These are phyloP conservation scores for Croton laevigatus DNA, from an alignment of 441 rosid species.

Conservation along the genomic window DNA sequence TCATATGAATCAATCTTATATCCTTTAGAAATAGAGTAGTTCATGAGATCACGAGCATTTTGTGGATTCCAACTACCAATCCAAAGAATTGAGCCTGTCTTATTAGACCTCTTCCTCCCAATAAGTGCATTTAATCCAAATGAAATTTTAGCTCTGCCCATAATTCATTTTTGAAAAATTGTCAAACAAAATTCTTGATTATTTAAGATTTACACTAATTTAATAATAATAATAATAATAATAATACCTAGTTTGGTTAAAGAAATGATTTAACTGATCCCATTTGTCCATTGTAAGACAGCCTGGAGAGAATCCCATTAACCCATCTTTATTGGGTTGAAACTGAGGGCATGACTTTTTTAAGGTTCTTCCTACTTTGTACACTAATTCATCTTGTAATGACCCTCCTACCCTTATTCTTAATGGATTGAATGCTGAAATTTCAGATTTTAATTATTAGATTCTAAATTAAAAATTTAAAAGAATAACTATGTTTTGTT, in stretches of 20 bases:
- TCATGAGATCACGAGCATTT: slow-evolving; percentile 47
- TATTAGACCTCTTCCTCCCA: slow-evolving; percentile 30
- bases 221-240: too few species aligned
- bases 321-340: slow-evolving; percentile 14
- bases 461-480: too few species aligned
- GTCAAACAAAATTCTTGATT: too few species aligned
- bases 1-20: slow-evolving; percentile 61
- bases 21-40: slow-evolving; percentile 43
- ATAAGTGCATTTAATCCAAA: slow-evolving; percentile 52
- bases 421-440: slow-evolving; percentile 46
- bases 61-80: slow-evolving; percentile 40
- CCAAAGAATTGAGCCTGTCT: slow-evolving; percentile 23
- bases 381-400: slow-evolving; percentile 50
- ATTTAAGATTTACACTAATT: too few species aligned
- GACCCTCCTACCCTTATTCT: slow-evolving; percentile 70
- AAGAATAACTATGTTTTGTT: neutral
- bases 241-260: slow-evolving; percentile 46
- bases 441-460: neutral
- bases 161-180: too few species aligned
- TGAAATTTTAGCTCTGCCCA: slow-evolving; percentile 38
- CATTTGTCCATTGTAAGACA: slow-evolving; percentile 49
- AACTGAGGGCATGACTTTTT: slow-evolving; percentile 31
- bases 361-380: slow-evolving; percentile 29
- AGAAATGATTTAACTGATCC: slow-evolving; percentile 47
- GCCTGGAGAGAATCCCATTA: slow-evolving; percentile 56